These are phyloP conservation scores for Podospora anserina DNA, from an alignment of 495 filamentous ascomycete species.

Conservation along the genomic window DNA sequence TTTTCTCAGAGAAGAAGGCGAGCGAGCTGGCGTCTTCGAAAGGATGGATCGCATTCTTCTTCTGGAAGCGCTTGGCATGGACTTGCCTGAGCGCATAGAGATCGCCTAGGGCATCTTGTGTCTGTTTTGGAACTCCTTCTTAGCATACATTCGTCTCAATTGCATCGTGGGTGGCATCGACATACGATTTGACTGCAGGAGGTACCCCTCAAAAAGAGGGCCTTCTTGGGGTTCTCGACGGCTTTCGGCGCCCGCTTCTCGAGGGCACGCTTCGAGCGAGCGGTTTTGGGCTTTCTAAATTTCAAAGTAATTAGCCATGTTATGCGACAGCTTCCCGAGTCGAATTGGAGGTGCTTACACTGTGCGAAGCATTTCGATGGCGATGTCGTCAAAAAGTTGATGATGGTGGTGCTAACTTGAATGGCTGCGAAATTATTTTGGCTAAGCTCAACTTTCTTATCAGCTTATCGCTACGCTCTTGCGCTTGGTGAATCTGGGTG, in stretches of 20 bases:
- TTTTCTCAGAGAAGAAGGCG: constrained; percentile 93
- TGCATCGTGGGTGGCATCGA: background rate
- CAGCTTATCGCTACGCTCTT: background rate
- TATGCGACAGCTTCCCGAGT: background rate
- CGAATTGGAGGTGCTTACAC: constrained; percentile 19
- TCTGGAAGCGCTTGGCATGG: constrained; percentile 79
- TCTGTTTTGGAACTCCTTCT: constrained; percentile 12
- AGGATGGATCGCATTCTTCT: constrained; percentile 75
- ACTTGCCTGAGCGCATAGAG: constrained; percentile 78
- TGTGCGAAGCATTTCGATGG: constrained; percentile 35
- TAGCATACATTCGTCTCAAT: background rate
- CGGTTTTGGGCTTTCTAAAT: constrained; percentile 80
- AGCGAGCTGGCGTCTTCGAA: constrained; percentile 86
- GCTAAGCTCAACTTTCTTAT: background rate
- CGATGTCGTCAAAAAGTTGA: background rate
- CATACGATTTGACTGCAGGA: constrained; percentile 68
- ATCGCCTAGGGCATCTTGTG: constrained; percentile 73
- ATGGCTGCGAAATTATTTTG: background rate
- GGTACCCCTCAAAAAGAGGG: constrained; percentile 80
- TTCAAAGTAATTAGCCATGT: background rate
- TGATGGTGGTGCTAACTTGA: background rate
- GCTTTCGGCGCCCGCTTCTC: constrained; percentile 87
- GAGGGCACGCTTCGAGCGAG: constrained; percentile 87
- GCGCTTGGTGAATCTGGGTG: background rate
- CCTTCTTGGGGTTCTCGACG: constrained; percentile 80